A percentile compares a stretch with the other conserved stretches of the same genome.
These are phyloP conservation scores for Leptodontidium sp. DNA, from an alignment of 2,329 filamentous ascomycete species.

Conservation along the genomic window DNA sequence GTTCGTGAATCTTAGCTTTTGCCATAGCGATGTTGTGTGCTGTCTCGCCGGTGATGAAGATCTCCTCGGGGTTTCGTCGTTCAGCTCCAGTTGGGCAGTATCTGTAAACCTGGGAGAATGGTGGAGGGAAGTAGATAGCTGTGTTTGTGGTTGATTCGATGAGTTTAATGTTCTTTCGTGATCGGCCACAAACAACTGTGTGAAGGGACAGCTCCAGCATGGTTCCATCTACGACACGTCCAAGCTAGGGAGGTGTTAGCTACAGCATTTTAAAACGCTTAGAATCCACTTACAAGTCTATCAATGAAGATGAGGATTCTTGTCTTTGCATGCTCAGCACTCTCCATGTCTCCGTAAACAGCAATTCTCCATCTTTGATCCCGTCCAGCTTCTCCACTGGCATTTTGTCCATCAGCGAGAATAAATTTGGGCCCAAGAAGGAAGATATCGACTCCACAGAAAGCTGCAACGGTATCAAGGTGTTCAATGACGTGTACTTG, in stretches of 20 bases:
- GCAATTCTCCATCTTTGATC: conserved; percentile 92
- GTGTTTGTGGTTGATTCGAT: conserved; percentile 96
- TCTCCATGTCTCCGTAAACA: conserved; percentile 95
- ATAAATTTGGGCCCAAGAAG: conserved; percentile 89
- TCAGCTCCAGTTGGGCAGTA: conserved; percentile 86
- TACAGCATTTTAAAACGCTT: conserved; percentile 39
- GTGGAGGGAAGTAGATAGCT: conserved; percentile 96
- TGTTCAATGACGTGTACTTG: conserved; percentile 81
- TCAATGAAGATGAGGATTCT: conserved; percentile 97
- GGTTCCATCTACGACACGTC: conserved; percentile 78
- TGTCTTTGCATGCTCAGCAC: conserved; percentile 96
- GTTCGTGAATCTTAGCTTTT: conserved; percentile 89
- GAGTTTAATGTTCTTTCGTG: conserved; percentile 95
- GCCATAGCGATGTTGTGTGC: conserved; percentile 85
- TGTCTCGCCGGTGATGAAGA: conserved; percentile 93
- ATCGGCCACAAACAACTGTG: conserved; percentile 90
- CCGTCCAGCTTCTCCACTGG: conserved; percentile 77
- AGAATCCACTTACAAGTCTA: conserved; percentile 38
- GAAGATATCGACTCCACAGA: conserved; percentile 96
- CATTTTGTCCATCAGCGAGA: conserved; percentile 76
- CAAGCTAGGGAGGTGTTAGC: conserved; percentile 63
- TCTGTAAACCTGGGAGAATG: conserved; percentile 90
- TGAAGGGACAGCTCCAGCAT: conserved; percentile 88
- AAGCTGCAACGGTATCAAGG: conserved; percentile 85
- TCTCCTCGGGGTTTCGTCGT: conserved; percentile 84